Base-by-base conservation (phyloP, 768 basidiomycete genomes). In the Phanerochaete carnosa region DNA sequence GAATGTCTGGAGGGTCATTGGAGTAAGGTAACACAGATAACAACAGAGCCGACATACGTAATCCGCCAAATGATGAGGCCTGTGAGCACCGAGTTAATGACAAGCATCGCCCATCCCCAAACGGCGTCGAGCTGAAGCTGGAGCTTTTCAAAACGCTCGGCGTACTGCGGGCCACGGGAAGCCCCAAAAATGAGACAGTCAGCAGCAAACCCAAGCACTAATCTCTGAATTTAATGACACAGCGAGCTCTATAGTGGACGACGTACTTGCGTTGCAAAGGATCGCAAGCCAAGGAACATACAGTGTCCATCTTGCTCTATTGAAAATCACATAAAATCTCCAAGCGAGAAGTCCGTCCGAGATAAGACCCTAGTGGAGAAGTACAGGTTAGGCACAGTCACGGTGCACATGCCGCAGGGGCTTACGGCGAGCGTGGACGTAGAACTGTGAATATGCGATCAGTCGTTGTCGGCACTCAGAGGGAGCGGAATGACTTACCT, bases 81-180 rank as follows among this genome's bases (percentile, higher is more conserved):
- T 0, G 66, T 69, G 39, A 70, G 58, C 28, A 65, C 15, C 1
- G 69, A 66, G 55, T 70, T 69, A 33, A 56, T 58, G 23, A 45
- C 47, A 53, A 70, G 64, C 62, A 66, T 65, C 59, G 63, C 61
- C 66, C 66, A 70, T 15, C 68, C 69, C 69, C 69, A 70, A 1
- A 65, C 68, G 23, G 65, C 65, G 11, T 59, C 62, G 57, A 70
- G 11, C 39, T 8, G 11, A 4, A 4, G 4, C 39, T 43, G 39
- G 11, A 43, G 11, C 39, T 9, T 43, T 19, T 9, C 39, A 19
- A 12, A 43, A 4, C 39, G 39, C 11, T 19, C 11, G 11, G 19
- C 16, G 39, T 43, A 43, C 39, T 43, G 8, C 39, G 37, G 19
- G 29, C 43, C 43, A 32, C 26, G 52, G 33, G 59, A 62, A 23